A percentile compares a stretch with the other conserved stretches of the same genome.
phyloP scores from a whole-genome alignment of 805 yeast genomes.

The Cyberlindnera maclurae region DNA sequence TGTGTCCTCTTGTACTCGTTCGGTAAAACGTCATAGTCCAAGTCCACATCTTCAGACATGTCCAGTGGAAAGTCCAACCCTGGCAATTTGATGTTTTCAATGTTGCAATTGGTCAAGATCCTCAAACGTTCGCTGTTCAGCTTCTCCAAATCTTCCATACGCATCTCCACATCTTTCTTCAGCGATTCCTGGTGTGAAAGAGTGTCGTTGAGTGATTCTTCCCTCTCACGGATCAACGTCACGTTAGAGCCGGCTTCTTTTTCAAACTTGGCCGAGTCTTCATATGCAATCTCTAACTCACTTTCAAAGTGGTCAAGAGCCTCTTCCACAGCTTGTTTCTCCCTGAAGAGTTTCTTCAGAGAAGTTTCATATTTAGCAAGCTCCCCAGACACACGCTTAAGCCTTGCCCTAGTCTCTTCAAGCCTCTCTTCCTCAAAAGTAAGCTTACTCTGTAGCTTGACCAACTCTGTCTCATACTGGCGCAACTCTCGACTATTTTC shows the following conservation, averaged over 20 bases:
- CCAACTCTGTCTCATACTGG: conserved; percentile 52
- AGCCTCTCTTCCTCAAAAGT: conserved; percentile 59
- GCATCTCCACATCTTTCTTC: conserved; percentile 29
- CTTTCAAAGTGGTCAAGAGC: conserved; percentile 33
- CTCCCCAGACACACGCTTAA: conserved; percentile 36
- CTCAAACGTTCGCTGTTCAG: conserved; percentile 49
- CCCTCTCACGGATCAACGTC: conserved; percentile 32
- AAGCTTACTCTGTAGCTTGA: conserved; percentile 52
- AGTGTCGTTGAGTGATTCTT: conserved; percentile 41
- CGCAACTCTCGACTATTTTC: conserved; percentile 54
- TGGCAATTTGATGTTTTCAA: conserved; percentile 54
- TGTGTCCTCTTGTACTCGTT: conserved; percentile 32
- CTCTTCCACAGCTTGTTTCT: conserved; percentile 26
- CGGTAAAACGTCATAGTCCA: conserved; percentile 48
- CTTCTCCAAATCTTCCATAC: conserved; percentile 49
- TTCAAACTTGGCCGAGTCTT: conserved; percentile 30
- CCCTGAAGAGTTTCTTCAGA: conserved; percentile 26
- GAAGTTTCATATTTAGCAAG: conserved; percentile 29
- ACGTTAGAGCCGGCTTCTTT: conserved; percentile 25
- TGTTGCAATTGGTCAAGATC: conserved; percentile 63
- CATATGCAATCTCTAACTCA: conserved; percentile 32
- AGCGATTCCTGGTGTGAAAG: conserved; percentile 20
- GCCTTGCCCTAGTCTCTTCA: conserved; percentile 41
- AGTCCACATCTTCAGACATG: conserved; percentile 37
- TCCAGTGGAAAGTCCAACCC: conserved; percentile 44